Base-by-base conservation (phyloP, 1,139 yeast genomes). In the Meyerozyma carpophila region DNA sequence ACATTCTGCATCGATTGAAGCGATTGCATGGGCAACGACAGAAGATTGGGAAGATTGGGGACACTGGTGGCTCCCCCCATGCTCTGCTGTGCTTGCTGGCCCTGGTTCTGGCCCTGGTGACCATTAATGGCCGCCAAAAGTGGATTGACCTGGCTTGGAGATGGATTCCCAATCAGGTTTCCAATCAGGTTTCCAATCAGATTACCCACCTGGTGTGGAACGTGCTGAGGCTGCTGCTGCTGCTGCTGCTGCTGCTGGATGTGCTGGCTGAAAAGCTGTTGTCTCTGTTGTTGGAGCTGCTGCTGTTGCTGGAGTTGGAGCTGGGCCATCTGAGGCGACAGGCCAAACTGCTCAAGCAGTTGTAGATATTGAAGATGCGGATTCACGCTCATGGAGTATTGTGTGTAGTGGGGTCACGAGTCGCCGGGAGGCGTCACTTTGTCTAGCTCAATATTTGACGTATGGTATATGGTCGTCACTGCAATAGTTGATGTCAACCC, bases 301-400 rank as follows among this genome's bases (percentile, higher is more conserved):
- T 57, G 66, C 44, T 61, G 65, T 39, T 58, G 71, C 40, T 62
- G 70, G 49, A 65, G 58, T 47, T 68, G 75, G 32, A 68, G 52
- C 46, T 66, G 75, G 2, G 68, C 50, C 36, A 70, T 55, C 50
- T 66, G 77, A 1, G 75, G 74, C 36, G 74, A 66, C 44, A 64
- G 71, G 16, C 61, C 57, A 47, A 55, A 51, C 50, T 59, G 68
- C 41, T 59, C 62, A 50, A 51, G 71, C 55, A 55, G 63, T 44
- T 68, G 77, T 48, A 72, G 60, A 54, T 69, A 71, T 52, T 70
- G 77, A 43, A 71, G 66, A 50, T 71, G 77, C 36, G 76, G 76
- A 46, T 68, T 66, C 47, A 61, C 65, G 59, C 68, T 71, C 48
- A 34, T 34, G 26, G 8, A 4, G 14, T 38, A 13, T 31, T 13